Percentiles rank a stretch among this genome's conserved stretches.
These are phyloP conservation scores for Arabidopsis suecica DNA, from an alignment of 345 rosid genomes.

Conservation along the genomic window DNA sequence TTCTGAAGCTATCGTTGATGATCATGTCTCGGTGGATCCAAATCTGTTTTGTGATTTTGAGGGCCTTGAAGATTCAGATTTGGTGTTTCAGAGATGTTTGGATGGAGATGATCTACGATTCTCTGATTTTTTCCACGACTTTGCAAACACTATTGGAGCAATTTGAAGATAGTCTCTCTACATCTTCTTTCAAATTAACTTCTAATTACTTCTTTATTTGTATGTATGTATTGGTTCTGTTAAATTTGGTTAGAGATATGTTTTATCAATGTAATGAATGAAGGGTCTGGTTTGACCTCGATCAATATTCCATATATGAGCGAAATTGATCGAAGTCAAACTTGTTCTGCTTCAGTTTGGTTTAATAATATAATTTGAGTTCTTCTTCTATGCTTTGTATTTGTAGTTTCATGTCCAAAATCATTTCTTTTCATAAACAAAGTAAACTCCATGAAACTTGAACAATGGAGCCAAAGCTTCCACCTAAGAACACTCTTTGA, in stretches of 20 bases:
- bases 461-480: no score
- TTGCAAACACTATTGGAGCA: neutral
- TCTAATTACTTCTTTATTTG: neutral
- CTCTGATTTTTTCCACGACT: neutral
- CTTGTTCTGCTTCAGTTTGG: neutral
- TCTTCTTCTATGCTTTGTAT: neutral
- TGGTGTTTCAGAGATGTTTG: neutral
- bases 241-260: neutral
- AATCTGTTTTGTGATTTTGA: neutral
- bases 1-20: neutral
- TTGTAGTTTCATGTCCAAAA: neutral
- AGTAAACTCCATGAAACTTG: no score
- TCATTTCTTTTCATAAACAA: no score
- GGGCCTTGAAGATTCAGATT: neutral
- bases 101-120: neutral
- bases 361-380: neutral
- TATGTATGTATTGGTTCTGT: neutral
- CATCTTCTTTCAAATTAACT: neutral
- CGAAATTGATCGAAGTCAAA: neutral
- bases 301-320: neutral
- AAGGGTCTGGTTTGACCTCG: neutral
- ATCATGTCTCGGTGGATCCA: neutral
- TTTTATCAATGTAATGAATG: neutral
- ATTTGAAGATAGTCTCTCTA: neutral
- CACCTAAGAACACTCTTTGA: no score